Base-by-base conservation (phyloP, 768 basidiomycete species). In the Cystofilobasidium capitatum region DNA sequence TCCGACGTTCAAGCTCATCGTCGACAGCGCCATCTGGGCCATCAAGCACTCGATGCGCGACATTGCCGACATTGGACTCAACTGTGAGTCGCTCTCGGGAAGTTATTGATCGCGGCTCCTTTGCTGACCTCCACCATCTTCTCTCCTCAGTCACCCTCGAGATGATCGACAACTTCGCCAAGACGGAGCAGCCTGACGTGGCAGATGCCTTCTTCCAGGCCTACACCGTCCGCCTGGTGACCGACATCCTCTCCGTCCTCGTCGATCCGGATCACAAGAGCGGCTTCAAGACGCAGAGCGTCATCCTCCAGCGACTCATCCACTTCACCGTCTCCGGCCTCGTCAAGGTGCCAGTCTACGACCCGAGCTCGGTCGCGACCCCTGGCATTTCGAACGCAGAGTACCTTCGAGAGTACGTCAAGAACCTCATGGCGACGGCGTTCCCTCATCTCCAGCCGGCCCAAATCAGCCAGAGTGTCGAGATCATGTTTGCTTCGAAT, bases 1-100 rank as follows among this genome's bases (percentile, higher is more conserved):
- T 13, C 78, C 82, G 55, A 90, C 96, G 78, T 97, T 98, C 83
- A 97, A 96, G 79, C 80, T 98, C 68, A 88, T 96, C 77, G 97
- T 96, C 85, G 94, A 98, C 77, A 92, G 91, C 69, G 88, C 97
- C 71, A 87, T 94, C 61, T 99, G 96, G 94, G 94, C 92, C n/a
- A 94, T 97, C 81, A 99, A 99, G 78, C 96, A 99, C 79, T 97
- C 91, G 20, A 92, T 96, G 91, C 85, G 94, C 64, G 94, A 98
- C 77, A 96, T 99, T 70, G 90, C 91, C 6, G 94, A 98, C 75
- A 89, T 87, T 49, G 81, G 80, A 26, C 68, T 81, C 40, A 78
- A 77, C 71, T 76, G 78, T 78, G 69, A 66, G 76, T 72, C 36
- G 0, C 3, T n/a, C n/a, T n/a, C n/a, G n/a, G n/a, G n/a, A n/a